These are phyloP conservation scores for Syzygium aromaticum DNA, from an alignment of 345 rosid species.

Conservation along the genomic window DNA sequence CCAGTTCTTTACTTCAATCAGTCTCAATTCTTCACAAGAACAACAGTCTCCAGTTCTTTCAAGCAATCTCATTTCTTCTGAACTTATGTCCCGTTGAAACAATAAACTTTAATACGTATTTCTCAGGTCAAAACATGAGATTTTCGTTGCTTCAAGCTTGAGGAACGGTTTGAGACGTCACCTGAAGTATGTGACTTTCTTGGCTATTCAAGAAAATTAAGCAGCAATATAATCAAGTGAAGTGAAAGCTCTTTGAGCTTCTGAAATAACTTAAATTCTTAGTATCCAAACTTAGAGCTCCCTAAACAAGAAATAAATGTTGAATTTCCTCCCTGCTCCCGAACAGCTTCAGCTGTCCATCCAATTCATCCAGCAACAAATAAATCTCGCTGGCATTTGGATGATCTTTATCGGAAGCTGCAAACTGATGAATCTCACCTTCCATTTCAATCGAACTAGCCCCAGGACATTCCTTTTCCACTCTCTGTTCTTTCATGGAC, in stretches of 20 bases:
- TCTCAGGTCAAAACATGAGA: neutral
- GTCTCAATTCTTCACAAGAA: neutral
- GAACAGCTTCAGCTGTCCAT: constrained; percentile 34
- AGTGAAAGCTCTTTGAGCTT: neutral
- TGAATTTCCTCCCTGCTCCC: neutral
- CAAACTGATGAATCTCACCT: constrained; percentile 38
- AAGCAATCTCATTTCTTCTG: neutral
- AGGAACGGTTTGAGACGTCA: neutral
- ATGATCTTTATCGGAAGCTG: constrained; percentile 58
- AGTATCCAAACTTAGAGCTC: neutral
- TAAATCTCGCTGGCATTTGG: constrained; percentile 31
- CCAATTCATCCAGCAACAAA: constrained; percentile 38
- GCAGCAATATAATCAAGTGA: neutral
- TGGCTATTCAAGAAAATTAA: neutral
- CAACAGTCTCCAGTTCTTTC: neutral
- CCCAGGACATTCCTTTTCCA: constrained; percentile 54
- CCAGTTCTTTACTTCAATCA: no score
- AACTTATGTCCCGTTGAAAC: neutral
- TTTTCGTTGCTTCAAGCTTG: neutral
- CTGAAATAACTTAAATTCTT: neutral
- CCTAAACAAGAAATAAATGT: neutral
- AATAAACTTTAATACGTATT: neutral
- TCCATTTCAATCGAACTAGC: constrained; percentile 62
- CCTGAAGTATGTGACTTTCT: neutral
- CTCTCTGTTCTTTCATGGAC: constrained; percentile 30